Evolutionary conservation across 192 early-diverging fungal genomes (phyloP).

Genomic region (Phycomyces blakesleeanus): DNA sequence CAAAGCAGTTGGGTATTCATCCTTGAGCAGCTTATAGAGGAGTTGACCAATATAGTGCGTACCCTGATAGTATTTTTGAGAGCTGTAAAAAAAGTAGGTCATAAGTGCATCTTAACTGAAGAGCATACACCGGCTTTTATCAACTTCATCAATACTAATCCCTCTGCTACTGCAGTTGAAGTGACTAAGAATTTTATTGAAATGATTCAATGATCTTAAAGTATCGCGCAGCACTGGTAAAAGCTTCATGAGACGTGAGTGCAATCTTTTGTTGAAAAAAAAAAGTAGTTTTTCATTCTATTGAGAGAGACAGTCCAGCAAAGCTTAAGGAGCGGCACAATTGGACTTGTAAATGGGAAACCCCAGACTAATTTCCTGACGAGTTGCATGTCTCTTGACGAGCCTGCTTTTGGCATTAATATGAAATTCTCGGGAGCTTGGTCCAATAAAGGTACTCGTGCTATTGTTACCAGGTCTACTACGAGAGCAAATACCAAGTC

Average conservation of each 20-base stretch:
- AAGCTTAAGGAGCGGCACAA: no score
- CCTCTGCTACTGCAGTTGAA: constrained; percentile 10
- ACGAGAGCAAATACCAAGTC: constrained; percentile 12
- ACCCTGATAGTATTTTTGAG: constrained; percentile 14
- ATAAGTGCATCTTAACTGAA: constrained; percentile 4
- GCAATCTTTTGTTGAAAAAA: no score
- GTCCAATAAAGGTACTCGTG: constrained; percentile 5
- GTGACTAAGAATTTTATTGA: constrained; percentile 8
- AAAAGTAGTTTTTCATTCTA: no score
- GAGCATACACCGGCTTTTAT: background rate
- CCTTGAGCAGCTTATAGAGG: constrained; percentile 12
- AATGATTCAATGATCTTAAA: constrained; percentile 1
- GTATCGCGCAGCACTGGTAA: no score
- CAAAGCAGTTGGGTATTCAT: constrained; percentile 12
- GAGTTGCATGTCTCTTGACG: no score
- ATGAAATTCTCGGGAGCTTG: no score
- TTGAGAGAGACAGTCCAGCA: no score
- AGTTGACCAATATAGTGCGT: constrained; percentile 1
- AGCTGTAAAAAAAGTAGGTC: constrained; percentile 3
- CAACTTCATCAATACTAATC: constrained; percentile 1
- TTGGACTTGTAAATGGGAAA: no score
- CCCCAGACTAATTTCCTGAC: no score
- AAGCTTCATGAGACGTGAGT: no score
- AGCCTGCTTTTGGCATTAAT: no score
- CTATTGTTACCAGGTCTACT: constrained; percentile 5